Evolutionary conservation across 768 basidiomycete species (phyloP).

Genomic region (Kondoa subrosea): DNA sequence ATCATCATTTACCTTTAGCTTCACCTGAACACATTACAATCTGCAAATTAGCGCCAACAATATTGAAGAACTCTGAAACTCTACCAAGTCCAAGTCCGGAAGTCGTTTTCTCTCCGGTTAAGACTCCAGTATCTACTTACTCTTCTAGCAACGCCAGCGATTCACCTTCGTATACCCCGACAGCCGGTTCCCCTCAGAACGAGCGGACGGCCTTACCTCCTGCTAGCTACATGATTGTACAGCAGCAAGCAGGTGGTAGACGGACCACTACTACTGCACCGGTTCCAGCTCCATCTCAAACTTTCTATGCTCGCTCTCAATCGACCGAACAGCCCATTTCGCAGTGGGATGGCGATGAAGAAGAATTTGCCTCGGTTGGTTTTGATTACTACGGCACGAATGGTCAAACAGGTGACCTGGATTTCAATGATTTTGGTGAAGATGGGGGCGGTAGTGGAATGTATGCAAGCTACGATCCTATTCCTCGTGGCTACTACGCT

Average conservation of each 20-base stretch:
- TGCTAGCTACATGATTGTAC: not conserved
- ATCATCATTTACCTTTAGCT: slow-evolving; percentile 5
- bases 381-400: not conserved
- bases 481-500: not conserved
- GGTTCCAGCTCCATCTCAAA: not conserved
- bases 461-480: slow-evolving; percentile 3
- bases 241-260: not conserved
- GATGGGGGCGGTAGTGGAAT: not conserved
- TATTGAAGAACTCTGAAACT: slow-evolving; percentile 55
- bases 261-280: not conserved
- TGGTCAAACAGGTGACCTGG: not conserved
- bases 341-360: not conserved
- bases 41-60: slow-evolving; percentile 58
- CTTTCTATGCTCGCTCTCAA: not conserved
- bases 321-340: not conserved
- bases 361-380: not conserved
- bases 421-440: not conserved
- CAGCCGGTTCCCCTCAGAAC: not conserved
- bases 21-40: slow-evolving; percentile 48
- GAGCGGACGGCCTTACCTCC: not conserved
- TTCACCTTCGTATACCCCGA: not conserved
- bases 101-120: slow-evolving; percentile 28
- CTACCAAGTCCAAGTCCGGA: slow-evolving; percentile 31
- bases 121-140: no score
- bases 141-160: no score